These are phyloP conservation scores for Fusarium tanahbumbuense DNA, from an alignment of 2,329 filamentous ascomycete species.

Conservation along the genomic window DNA sequence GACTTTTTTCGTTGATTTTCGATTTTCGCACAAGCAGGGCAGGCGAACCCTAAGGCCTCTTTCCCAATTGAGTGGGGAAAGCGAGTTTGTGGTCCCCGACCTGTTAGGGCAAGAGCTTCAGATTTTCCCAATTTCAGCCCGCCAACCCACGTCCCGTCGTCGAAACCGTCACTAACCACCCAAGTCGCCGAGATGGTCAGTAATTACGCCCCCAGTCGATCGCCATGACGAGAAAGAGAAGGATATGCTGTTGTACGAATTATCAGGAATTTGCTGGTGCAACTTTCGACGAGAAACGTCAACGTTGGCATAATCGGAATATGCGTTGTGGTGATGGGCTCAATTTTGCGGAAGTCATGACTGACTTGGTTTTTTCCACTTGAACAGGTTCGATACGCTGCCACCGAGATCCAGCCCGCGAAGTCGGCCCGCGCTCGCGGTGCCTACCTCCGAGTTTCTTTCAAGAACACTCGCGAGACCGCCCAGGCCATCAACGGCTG, in stretches of 20 bases:
- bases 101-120: slow-evolving; percentile 59
- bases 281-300: slow-evolving; percentile 19
- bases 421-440: slow-evolving; percentile 98
- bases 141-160: slow-evolving; percentile 59
- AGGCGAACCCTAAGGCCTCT: slow-evolving; percentile 55
- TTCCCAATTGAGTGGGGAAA: slow-evolving; percentile 54
- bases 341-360: slow-evolving; percentile 18
- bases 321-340: slow-evolving; percentile 10
- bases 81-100: slow-evolving; percentile 56
- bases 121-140: slow-evolving; percentile 61
- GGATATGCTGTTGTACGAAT: slow-evolving; percentile 24
- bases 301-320: not conserved
- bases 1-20: slow-evolving; percentile 14
- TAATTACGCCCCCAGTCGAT: slow-evolving; percentile 47
- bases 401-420: slow-evolving; percentile 83
- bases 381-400: slow-evolving; percentile 91
- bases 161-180: slow-evolving; percentile 65
- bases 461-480: slow-evolving; percentile 99
- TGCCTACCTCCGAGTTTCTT: slow-evolving; percentile 98
- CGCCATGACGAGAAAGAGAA: slow-evolving; percentile 40
- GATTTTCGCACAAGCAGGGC: slow-evolving; percentile 48
- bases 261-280: slow-evolving; percentile 28
- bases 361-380: slow-evolving; percentile 42
- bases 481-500: slow-evolving; percentile 99
- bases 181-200: slow-evolving; percentile 69